Base-by-base conservation (phyloP, 441 rosid genomes). In the Biscutella auriculata region DNA sequence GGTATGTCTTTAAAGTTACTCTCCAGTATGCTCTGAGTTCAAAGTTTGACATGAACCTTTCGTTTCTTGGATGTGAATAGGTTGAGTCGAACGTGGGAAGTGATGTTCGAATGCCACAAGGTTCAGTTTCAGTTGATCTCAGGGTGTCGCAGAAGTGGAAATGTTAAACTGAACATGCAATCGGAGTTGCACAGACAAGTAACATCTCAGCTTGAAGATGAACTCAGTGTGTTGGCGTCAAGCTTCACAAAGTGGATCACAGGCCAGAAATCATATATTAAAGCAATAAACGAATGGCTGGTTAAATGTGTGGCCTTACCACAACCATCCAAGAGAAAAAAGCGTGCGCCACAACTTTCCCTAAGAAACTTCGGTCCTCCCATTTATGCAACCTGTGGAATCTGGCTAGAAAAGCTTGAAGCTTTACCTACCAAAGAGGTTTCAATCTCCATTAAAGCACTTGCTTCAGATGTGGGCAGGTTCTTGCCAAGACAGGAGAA, bases 81-180 rank as follows among this genome's bases (percentile, higher is more conserved):
- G 81, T 71, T 93, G 65, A 80, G 82, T 64, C 84, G 95, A 62
- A 93, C 88, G 97, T 93, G 98, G 98, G 87, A 83, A 67, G 92
- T 80, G 29, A 88, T 88, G 97, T 67, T 48, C n/a, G 88, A 85
- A 70, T 93, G 95, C 78, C 96, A 93, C 74, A 76, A 67, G 72
- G 87, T 60, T 61, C 98, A 93, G 77, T 77, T 70, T 67, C 67
- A 63, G 53, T 68, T 84, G 29, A 82, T 88, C 42, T 60, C 84
- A 1, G 69, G 67, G 1, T 83, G 93, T 47, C 65, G 63, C 75
- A 73, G 57, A 67, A 67, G 47, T 12, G 63, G 78, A 59, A 72
- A 56, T 55, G 68, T 74, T 27, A 85, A 77, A 75, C 68, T 85
- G 49, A 73, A 79, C 43, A 30, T 83, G 27, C 79, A 67, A 17